A percentile compares a stretch with the other conserved stretches of the same genome.
Conservation (phyloP, 73 alveolate species). For the Paramecium bursaria region DNA sequence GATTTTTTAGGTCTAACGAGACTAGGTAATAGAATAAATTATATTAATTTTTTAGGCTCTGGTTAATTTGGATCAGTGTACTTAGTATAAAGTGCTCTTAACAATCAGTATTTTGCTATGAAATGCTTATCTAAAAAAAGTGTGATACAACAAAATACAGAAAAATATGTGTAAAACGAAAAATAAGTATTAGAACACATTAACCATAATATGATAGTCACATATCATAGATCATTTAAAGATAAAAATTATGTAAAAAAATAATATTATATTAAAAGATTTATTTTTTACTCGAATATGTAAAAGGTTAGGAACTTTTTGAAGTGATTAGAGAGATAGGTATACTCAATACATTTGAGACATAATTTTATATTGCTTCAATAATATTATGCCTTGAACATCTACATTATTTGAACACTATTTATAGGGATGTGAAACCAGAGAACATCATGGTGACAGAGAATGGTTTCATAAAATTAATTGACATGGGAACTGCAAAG, state of each 20-base stretch:
- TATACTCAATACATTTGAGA: constrained; percentile 74
- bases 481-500: constrained; percentile 83
- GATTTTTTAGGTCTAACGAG: constrained; percentile 75
- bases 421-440: constrained; percentile 81
- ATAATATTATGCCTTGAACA: constrained; percentile 73
- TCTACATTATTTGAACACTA: constrained; percentile 73
- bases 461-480: constrained; percentile 74
- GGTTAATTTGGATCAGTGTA: constrained; percentile 67
- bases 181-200: constrained; percentile 63
- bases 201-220: constrained; percentile 26
- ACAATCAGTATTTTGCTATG: constrained; percentile 34
- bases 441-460: constrained; percentile 76
- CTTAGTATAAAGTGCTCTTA: constrained; percentile 25
- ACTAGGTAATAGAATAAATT: too few species aligned
- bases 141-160: constrained; percentile 48
- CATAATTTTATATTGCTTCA: constrained; percentile 77
- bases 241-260: constrained; percentile 65
- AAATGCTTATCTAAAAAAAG: constrained; percentile 58
- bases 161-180: constrained; percentile 49
- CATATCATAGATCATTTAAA: constrained; percentile 59
- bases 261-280: too few species aligned
- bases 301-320: constrained; percentile 64
- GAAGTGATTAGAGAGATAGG: constrained; percentile 70
- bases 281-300: constrained; percentile 62
- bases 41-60: constrained; percentile 8